phyloP scores from a whole-genome alignment of 2,329 filamentous ascomycete genomes.

The Cytospora piceae region DNA sequence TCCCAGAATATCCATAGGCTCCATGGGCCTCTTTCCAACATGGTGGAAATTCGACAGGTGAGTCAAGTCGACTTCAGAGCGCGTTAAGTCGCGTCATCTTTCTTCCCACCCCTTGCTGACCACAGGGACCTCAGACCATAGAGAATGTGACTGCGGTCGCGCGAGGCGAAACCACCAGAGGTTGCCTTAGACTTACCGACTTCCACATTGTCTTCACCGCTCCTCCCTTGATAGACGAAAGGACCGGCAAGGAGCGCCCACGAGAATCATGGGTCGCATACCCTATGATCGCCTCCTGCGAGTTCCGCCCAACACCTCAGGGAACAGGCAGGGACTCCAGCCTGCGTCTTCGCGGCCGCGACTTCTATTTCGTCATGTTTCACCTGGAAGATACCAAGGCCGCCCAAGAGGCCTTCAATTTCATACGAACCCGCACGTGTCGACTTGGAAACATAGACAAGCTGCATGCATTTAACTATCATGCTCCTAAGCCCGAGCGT shows the following conservation, averaged over 20 bases:
- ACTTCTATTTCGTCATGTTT: slow-evolving; percentile 93
- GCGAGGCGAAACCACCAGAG: slow-evolving; percentile 59
- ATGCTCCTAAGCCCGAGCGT: slow-evolving; percentile 70
- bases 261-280: slow-evolving; percentile 92
- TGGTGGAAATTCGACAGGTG: slow-evolving; percentile 36
- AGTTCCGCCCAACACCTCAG: slow-evolving; percentile 72
- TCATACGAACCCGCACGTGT: slow-evolving; percentile 79
- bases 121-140: slow-evolving; percentile 45
- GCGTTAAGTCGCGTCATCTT: background rate
- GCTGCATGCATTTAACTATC: slow-evolving; percentile 87
- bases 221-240: slow-evolving; percentile 39
- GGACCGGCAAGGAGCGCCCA: slow-evolving; percentile 34
- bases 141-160: slow-evolving; percentile 66
- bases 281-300: slow-evolving; percentile 84
- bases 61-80: background rate
- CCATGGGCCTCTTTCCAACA: slow-evolving; percentile 21
- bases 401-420: slow-evolving; percentile 86
- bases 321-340: slow-evolving; percentile 74
- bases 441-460: slow-evolving; percentile 83
- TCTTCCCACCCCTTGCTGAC: slow-evolving; percentile 12
- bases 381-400: slow-evolving; percentile 76
- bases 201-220: slow-evolving; percentile 63
- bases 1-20: slow-evolving; percentile 19
- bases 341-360: slow-evolving; percentile 85
- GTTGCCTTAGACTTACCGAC: slow-evolving; percentile 63